Evolutionary conservation across 495 filamentous ascomycete species (phyloP).

Genomic region (Lasiosphaeriaceae sp.): DNA sequence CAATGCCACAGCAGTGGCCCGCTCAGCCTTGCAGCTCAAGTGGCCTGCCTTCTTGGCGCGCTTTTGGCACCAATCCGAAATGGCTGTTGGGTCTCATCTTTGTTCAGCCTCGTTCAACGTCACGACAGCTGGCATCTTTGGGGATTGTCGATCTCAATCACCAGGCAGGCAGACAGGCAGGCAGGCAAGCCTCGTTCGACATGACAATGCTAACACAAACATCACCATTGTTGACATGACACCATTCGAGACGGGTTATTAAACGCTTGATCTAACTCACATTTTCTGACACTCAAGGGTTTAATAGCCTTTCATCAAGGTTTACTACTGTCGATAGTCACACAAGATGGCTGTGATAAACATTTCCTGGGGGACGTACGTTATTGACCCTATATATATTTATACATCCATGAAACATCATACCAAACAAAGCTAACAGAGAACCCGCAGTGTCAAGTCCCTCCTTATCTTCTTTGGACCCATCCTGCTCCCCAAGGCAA

Average conservation of each 20-base stretch:
- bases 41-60: too few species aligned
- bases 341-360: slow-evolving; percentile 32
- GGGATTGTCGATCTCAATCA: background rate
- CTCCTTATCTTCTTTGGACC: slow-evolving; percentile 83
- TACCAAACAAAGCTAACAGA: background rate
- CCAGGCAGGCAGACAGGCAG: background rate
- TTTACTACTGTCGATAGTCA: background rate
- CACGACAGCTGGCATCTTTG: slow-evolving; percentile 14
- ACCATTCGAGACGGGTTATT: too few species aligned
- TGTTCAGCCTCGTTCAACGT: slow-evolving; percentile 19
- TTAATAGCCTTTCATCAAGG: slow-evolving; percentile 7
- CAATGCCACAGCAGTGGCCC: too few species aligned
- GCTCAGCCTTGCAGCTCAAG: too few species aligned
- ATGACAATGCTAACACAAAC: too few species aligned
- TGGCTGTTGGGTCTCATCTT: background rate
- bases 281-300: too few species aligned
- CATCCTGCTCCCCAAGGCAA: slow-evolving; percentile 68
- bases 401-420: background rate
- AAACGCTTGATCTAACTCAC: background rate
- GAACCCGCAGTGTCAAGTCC: slow-evolving; percentile 60
- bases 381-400: slow-evolving; percentile 2
- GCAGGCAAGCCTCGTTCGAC: too few species aligned
- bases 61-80: too few species aligned
- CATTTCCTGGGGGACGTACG: slow-evolving; percentile 46
- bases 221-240: too few species aligned